Conservation (phyloP, 805 yeast species). For the Starmerella scarabaei region DNA sequence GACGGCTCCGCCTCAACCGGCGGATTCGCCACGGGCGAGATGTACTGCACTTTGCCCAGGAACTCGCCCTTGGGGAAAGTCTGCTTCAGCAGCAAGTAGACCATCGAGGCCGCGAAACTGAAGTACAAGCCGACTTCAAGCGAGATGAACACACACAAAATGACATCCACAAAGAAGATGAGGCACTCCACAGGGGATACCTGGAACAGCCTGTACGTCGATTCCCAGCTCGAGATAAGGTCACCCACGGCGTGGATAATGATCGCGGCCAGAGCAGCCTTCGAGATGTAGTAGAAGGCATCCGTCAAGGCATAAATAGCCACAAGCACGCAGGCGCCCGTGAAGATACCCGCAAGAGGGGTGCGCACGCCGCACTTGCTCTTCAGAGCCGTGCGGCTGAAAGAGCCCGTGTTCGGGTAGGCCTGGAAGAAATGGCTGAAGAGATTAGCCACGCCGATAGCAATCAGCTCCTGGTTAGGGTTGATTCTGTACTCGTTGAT, state of each 20-base stretch:
- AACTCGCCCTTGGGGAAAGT: constrained; percentile 74
- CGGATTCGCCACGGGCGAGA: constrained; percentile 46
- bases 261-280: constrained; percentile 73
- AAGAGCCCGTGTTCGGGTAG: constrained; percentile 92
- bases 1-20: constrained; percentile 30
- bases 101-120: constrained; percentile 74
- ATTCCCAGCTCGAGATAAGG: constrained; percentile 44
- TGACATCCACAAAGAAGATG: constrained; percentile 58
- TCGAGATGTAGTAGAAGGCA: constrained; percentile 81
- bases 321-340: constrained; percentile 76
- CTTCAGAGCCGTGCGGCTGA: constrained; percentile 86
- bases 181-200: constrained; percentile 61
- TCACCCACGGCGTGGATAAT: constrained; percentile 91
- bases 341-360: constrained; percentile 81
- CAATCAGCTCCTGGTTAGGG: constrained; percentile 88
- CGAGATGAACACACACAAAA: constrained; percentile 62
- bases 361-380: constrained; percentile 93
- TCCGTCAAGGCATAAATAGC: constrained; percentile 75
- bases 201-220: constrained; percentile 48
- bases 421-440: constrained; percentile 87
- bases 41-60: constrained; percentile 62
- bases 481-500: constrained; percentile 78
- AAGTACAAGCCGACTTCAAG: constrained; percentile 87
- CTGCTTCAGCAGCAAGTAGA: constrained; percentile 54
- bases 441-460: constrained; percentile 83